Evolutionary conservation across 2,329 filamentous ascomycete species (phyloP), one percentile per base, ranked within the genome.

Genomic region (Beauveria bassiana): DNA sequence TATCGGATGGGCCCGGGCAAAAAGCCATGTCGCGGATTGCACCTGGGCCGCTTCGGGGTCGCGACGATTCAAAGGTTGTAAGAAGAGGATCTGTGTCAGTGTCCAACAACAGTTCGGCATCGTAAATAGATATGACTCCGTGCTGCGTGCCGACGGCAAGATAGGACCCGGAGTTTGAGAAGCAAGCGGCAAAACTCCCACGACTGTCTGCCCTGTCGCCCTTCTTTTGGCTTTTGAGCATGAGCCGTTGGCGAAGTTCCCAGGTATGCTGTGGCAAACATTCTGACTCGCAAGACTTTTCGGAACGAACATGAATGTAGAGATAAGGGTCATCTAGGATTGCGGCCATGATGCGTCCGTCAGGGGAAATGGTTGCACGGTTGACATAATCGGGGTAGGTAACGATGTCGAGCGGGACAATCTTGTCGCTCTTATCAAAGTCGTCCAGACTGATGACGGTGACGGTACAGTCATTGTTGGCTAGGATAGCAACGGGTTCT

Each of bases 21-120:
- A 99, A 99, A 1, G 88, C 83, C 89, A 98, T 96, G 64, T 92
- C 91, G 64, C 95, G 85, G 59, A 98, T 86, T 38, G 93, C 92
- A 49, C 93, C 93, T 22, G 83, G 81, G 24, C 85, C 81, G n/a
- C 79, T 81, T 63, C 84, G 82, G 0, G 90, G 85, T 64, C 91
- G 81, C 0, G 92, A 93, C 18, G 92, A 93, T 62, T 84, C 83
- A 68, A 98, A 91, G 9, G 87, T 83, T 24, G 87, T 87, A 43
- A 96, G 75, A 52, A 96, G 81, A 1, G 89, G 82, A 63, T 89
- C 82, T 58, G 71, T 70, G 24, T 75, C 73, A 3, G 75, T 69
- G 46, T 79, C 71, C 22, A 72, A 70, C 18, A 87, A 75, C 52
- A 73, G 73, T 10, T 73, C 72, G 1, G 84, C 81, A 66, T 91